phyloP scores from a whole-genome alignment of 208 protist genomes.

The Blastocrithidia nonstop region DNA sequence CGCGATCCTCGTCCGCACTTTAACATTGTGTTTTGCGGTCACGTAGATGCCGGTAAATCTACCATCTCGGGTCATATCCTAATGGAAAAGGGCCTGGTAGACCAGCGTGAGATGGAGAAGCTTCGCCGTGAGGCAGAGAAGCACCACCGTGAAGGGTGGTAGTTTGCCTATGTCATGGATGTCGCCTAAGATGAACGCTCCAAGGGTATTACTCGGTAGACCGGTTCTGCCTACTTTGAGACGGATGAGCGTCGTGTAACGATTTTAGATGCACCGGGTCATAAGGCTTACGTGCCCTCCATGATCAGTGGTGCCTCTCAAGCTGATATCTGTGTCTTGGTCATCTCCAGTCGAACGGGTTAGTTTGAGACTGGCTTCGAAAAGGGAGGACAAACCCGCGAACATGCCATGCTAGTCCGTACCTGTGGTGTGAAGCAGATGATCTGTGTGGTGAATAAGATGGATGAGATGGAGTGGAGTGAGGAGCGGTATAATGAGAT shows the following conservation, averaged over 20 bases:
- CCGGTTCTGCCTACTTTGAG: conserved; percentile 93
- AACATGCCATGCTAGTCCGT: conserved; percentile 98
- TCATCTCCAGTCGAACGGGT: conserved; percentile 97
- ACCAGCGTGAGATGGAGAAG: conserved; percentile 98
- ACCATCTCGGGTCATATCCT: conserved; percentile 96
- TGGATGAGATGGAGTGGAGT: conserved; percentile 97
- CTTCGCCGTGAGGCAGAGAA: conserved; percentile 94
- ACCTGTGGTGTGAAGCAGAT: conserved; percentile 95
- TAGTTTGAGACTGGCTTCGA: conserved; percentile 99
- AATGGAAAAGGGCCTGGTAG: conserved; percentile 89
- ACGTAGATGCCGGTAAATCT: conserved; percentile 99
- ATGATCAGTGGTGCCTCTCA: conserved; percentile 98
- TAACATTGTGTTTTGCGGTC: conserved; percentile 98
- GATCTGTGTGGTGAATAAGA: conserved; percentile 98
- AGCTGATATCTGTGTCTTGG: conserved; percentile 96
- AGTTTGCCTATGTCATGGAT: conserved; percentile 95
- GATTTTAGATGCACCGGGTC: conserved; percentile 98
- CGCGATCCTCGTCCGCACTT: conserved; percentile 89
- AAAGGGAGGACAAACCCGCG: conserved; percentile 96
- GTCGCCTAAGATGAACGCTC: conserved; percentile 95
- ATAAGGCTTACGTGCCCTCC: conserved; percentile 97
- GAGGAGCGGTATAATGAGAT: conserved; percentile 95
- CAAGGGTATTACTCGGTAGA: conserved; percentile 98
- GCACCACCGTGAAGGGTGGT: conserved; percentile 95
- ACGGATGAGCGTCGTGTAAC: conserved; percentile 93